Evolutionary conservation across 768 basidiomycete genomes (phyloP), one percentile per base, ranked within the genome.

Genomic region (Boletus pseudopeckii): DNA sequence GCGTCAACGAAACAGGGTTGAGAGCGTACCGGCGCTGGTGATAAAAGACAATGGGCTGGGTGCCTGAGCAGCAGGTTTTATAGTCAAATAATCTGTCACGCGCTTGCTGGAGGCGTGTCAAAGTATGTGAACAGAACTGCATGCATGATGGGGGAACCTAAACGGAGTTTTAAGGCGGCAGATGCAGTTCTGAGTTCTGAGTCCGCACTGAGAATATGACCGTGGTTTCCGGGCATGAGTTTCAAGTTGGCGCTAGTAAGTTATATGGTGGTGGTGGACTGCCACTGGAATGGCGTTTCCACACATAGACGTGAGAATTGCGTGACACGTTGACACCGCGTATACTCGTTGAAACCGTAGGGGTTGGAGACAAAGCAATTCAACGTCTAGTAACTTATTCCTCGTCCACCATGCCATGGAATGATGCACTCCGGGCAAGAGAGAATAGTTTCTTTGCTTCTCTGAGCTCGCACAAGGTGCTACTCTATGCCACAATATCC

Each of bases 401-500:
- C 28, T 43, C 37, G 26, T 36, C 34, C 36, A 50, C 53, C 56
- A 81, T 86, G 80, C 81, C 82, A 48, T 64, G 78, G 61, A 71
- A 76, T 56, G 76, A 77, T 56, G 59, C 77, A 47, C 58, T 85
- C 22, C 80, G 79, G 30, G 77, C 80, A 54, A 68, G 82, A 52
- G 69, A 81, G 28, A 80, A 80, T 50, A 76, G 76, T 4, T 48
- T 85, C 32, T 73, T 78, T 24, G 34, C 74, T 14, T 76, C 80
- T 30, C 62, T 88, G 38, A 80, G 78, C 60, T 74, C 82, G 14
- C 84, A 88, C 68, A 77, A 88, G 49, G 71, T 93, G 48, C 67
- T 86, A 26, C 66, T 90, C 42, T 97, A 98, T 65, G 75, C 78
- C 32, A 52, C 83, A 13, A 63, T 86, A 52, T 94, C 92, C 28